Conservation (phyloP, 2,329 filamentous ascomycete genomes). For the Hypoxylon rubiginosum region DNA sequence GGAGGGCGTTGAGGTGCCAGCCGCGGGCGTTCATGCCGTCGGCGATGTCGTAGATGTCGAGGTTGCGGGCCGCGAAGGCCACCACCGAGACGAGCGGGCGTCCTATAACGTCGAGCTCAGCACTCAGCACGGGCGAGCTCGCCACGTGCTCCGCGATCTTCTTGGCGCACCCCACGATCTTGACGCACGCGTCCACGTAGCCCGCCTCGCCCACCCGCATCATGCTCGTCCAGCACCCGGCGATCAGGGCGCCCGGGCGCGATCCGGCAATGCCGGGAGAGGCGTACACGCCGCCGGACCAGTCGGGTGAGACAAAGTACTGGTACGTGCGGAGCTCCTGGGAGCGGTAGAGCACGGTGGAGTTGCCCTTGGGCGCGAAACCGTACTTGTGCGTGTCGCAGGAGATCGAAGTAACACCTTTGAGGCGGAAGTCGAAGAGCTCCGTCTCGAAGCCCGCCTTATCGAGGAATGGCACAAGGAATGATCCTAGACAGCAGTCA, state of each 20-base stretch:
- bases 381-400: conserved; percentile 99
- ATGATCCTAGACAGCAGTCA: conserved; percentile 97
- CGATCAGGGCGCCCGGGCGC: conserved; percentile 92
- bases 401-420: conserved; percentile 93
- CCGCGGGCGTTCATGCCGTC: conserved; percentile 87
- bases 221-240: conserved; percentile 93
- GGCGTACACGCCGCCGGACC: conserved; percentile 96
- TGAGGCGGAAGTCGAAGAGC: conserved; percentile 92
- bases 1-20: conserved; percentile 96
- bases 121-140: conserved; percentile 74
- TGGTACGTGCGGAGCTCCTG: conserved; percentile 85
- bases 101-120: conserved; percentile 84
- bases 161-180: conserved; percentile 89
- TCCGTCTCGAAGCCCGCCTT: conserved; percentile 92
- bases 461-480: conserved; percentile 91
- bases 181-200: conserved; percentile 87
- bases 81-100: conserved; percentile 91
- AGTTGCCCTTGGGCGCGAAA: conserved; percentile 98
- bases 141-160: conserved; percentile 82
- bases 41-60: conserved; percentile 94
- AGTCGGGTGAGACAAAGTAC: conserved; percentile 96
- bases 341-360: conserved; percentile 89
- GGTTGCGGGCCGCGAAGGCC: conserved; percentile 84
- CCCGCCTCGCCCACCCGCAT: conserved; percentile 90
- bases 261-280: conserved; percentile 93